Percentiles rank a stretch among this genome's conserved stretches.
phyloP scores from a whole-genome alignment of 805 yeast species.

The Saturnispora quitensis region DNA sequence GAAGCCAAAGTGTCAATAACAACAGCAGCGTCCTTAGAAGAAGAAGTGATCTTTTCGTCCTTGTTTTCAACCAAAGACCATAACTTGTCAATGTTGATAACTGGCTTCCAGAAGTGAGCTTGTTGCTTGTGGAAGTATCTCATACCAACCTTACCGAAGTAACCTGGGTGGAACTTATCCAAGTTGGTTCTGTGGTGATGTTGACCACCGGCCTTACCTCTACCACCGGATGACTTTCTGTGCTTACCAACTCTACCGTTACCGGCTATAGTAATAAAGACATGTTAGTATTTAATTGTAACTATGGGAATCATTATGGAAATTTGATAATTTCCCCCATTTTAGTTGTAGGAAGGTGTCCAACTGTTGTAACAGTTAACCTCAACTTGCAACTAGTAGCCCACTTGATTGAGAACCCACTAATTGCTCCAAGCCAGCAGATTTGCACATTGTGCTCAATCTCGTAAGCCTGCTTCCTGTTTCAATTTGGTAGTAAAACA shows the following conservation, averaged over 20 bases:
- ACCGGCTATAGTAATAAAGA: slow-evolving; percentile 69
- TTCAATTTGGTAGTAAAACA: neutral
- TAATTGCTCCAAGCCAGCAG: neutral
- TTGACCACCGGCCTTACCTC: slow-evolving; percentile 99
- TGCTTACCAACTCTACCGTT: slow-evolving; percentile 99
- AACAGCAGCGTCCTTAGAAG: slow-evolving; percentile 89
- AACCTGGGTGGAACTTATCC: slow-evolving; percentile 99
- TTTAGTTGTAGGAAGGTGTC: neutral
- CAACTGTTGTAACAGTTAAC: neutral
- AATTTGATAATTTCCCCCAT: slow-evolving; percentile 8
- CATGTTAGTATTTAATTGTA: slow-evolving; percentile 12
- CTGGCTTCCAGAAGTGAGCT: slow-evolving; percentile 96
- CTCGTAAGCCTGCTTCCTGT: neutral
- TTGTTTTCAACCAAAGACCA: slow-evolving; percentile 96
- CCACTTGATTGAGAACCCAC: neutral
- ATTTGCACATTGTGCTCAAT: neutral
- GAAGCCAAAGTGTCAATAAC: slow-evolving; percentile 98
- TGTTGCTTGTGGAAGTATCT: slow-evolving; percentile 97
- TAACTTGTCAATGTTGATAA: slow-evolving; percentile 94
- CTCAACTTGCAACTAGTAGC: neutral
- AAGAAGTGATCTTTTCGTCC: slow-evolving; percentile 81
- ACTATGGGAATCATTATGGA: slow-evolving; percentile 8
- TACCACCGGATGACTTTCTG: slow-evolving; percentile 99
- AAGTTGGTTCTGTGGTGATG: slow-evolving; percentile 99
- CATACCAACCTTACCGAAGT: slow-evolving; percentile 99